Conservation (phyloP, 1,284 basidiomycete species). For the Cutaneotrichosporon mucoides region DNA sequence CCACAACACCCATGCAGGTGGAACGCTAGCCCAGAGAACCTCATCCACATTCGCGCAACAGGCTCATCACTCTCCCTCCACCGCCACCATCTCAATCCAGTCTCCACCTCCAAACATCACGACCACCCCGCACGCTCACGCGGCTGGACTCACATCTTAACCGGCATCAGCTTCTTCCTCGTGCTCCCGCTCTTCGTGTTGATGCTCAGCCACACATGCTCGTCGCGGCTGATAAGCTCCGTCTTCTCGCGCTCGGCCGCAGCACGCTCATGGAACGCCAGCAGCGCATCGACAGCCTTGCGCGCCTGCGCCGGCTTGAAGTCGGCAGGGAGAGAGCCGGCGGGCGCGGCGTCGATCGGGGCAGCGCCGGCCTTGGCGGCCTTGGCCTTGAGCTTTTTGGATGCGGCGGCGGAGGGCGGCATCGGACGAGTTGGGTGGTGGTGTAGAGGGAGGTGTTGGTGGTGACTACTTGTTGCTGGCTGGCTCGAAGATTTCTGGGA, state of each 20-base stretch:
- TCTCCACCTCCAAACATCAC: too few relatives aligned
- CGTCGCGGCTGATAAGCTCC: slow-evolving; percentile 76
- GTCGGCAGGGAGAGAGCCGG: slow-evolving; percentile 26
- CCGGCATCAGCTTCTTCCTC: slow-evolving; percentile 72
- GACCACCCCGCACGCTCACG: too few relatives aligned
- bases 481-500: slow-evolving; percentile 7
- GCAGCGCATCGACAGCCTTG: slow-evolving; percentile 70
- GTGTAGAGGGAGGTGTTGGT: not conserved
- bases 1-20: too few relatives aligned
- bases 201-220: slow-evolving; percentile 78
- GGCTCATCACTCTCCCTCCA: too few relatives aligned
- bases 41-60: too few relatives aligned
- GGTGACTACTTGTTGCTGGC: not conserved
- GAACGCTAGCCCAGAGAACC: too few relatives aligned
- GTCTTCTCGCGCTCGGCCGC: slow-evolving; percentile 63
- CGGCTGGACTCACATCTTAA: slow-evolving; percentile 64
- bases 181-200: slow-evolving; percentile 75
- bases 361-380: not conserved
- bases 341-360: slow-evolving; percentile 16
- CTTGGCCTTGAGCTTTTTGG: slow-evolving; percentile 18
- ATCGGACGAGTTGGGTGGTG: slow-evolving; percentile 4
- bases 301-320: slow-evolving; percentile 69
- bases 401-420: slow-evolving; percentile 12
- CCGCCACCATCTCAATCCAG: too few relatives aligned
- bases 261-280: slow-evolving; percentile 61